Base-by-base conservation (phyloP, 2,329 filamentous ascomycete genomes). In the Aureobasidium sp. region DNA sequence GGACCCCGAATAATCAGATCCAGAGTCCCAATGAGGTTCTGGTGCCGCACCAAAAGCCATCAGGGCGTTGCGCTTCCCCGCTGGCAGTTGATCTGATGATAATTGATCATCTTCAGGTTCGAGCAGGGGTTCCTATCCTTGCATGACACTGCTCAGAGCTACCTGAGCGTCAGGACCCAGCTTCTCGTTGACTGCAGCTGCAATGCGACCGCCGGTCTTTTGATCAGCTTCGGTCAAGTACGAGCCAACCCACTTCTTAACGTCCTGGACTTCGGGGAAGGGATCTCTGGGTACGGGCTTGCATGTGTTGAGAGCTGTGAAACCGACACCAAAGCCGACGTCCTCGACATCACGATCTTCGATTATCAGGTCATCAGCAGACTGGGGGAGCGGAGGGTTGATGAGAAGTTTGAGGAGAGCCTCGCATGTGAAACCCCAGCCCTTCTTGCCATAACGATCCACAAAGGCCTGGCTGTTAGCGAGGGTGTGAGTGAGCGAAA, bases 261-360 rank as follows among this genome's bases (percentile, higher is more conserved):
- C 89, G 61, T 91, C 87, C 5, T 84, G 82, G 15, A 96, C 86
- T 64, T 97, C 89, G 0, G 92, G 88, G 79, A 91, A 97, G 22
- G 92, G 88, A 72, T 97, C 94, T 57, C 81, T 82, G 1, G 84
- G 77, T 4, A 84, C 79, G 63, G 86, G 86, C 73, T 88, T 90
- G 78, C 93, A 94, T 0, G 93, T 97, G 77, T 93, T 96, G 65
- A 99, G 83, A 36, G 90, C 87, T 0, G 94, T 97, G 76, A 96
- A 99, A 9, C 91, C 93, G 66, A 97, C 87, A 29, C 94, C 94
- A 71, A 99, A 99, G 31, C 90, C 88, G 67, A 97, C 86, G 73
- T 99, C 94, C 69, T 99, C 94, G 29, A 96, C 89, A 70, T 97
- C 93, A 3, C 91, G 87, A 72, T 97, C 94, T 12, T 86, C 84